Evolutionary conservation across 2,329 filamentous ascomycete species (phyloP).

Genomic region (Colletotrichum sp.): DNA sequence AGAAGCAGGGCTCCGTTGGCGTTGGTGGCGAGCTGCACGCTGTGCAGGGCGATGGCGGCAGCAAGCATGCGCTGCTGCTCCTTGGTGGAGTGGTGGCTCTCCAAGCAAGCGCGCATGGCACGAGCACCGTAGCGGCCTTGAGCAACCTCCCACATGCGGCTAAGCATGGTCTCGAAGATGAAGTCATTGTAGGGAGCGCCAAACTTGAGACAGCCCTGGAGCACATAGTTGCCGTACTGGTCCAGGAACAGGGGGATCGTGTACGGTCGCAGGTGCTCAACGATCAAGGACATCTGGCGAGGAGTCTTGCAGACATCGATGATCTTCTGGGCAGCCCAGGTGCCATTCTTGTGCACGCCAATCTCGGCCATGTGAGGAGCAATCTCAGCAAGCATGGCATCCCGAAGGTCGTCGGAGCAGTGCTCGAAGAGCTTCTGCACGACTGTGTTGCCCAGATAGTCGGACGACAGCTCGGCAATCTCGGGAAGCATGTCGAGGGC

Average conservation of each 20-base stretch:
- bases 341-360: slow-evolving; percentile 98
- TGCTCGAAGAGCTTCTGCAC: slow-evolving; percentile 98
- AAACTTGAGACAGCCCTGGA: slow-evolving; percentile 95
- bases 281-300: slow-evolving; percentile 82
- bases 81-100: slow-evolving; percentile 94
- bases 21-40: slow-evolving; percentile 94
- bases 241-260: slow-evolving; percentile 92
- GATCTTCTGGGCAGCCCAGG: slow-evolving; percentile 99
- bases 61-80: slow-evolving; percentile 96
- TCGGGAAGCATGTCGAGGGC: slow-evolving; percentile 95
- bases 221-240: slow-evolving; percentile 97
- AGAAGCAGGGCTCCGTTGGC: slow-evolving; percentile 92
- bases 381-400: slow-evolving; percentile 89
- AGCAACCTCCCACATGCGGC: slow-evolving; percentile 89
- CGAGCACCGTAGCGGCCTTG: slow-evolving; percentile 94
- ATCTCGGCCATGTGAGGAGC: slow-evolving; percentile 94
- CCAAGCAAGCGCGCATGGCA: slow-evolving; percentile 94
- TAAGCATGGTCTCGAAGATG: slow-evolving; percentile 97
- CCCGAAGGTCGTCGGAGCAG: slow-evolving; percentile 88
- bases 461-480: slow-evolving; percentile 91
- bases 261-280: slow-evolving; percentile 83
- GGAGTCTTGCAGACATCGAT: slow-evolving; percentile 93
- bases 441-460: slow-evolving; percentile 98
- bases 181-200: slow-evolving; percentile 89
- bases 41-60: slow-evolving; percentile 93